Base-by-base conservation (phyloP, 2,329 filamentous ascomycete species). In the Penicillium sp. region DNA sequence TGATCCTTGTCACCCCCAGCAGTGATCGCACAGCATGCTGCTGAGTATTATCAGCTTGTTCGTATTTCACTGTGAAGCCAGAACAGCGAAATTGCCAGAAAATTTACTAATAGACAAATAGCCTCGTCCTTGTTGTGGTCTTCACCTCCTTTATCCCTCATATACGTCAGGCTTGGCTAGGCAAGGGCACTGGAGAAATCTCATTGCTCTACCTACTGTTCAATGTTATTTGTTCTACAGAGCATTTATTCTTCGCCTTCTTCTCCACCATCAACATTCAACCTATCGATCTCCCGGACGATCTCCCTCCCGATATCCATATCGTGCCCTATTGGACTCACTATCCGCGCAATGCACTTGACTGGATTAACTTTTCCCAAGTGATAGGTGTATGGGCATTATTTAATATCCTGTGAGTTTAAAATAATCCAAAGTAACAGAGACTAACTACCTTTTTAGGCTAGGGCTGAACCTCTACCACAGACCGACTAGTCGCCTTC, bases 1-100 rank as follows among this genome's bases (percentile, higher is more conserved):
- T 9, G 3, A 37, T 15, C n/a, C 15, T 37, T 4, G 3, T 4
- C 2, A 18, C 3, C 11, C 1, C n/a, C 3, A 37, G 4, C 0
- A 18, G 33, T 37, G 33, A 18, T 37, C 7, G 33, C n/a, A 37
- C 9, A n/a, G 4, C 6, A 40, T 40, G 37, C 18, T 40, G 37
- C 4, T 40, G 18, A 6, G 0, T 4, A 20, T 40, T 12, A 1
- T 40, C 9, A 40, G 37, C 11, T 22, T 20, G 37, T 40, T 1
- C 18, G 37, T 40, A 22, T 14, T 40, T 4, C 4, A 0, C 11
- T 6, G 4, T 14, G 18, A 12, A 22, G 11, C 18, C 8, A 40
- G 37, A 40, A 22, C 18, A 18, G 1, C 4, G 9, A 12, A 22
- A 12, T 2, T 40, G 1, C 7, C 37, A 6, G 35, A 14, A 14